Percentiles rank a stretch among this genome's conserved stretches.
These are phyloP conservation scores for Oemleria cerasiformis DNA, from an alignment of 306 rosid genomes.

Conservation along the genomic window DNA sequence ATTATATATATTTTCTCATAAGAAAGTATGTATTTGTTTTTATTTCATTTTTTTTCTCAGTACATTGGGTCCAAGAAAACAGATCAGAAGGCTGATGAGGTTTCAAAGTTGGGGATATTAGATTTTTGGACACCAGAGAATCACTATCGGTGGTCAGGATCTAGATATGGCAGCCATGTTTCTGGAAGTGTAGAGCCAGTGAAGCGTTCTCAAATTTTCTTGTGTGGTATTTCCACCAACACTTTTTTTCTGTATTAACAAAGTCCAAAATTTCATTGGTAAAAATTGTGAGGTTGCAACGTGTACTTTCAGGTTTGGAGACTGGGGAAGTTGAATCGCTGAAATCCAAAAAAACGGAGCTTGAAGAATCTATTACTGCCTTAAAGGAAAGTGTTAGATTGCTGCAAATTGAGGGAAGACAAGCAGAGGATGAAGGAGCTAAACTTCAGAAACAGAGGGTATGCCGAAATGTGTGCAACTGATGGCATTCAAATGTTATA, in stretches of 20 bases:
- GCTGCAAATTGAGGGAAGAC: constrained; percentile 52
- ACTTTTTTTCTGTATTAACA: constrained; percentile 4
- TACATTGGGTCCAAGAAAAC: constrained; percentile 76
- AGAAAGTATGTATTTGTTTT: background rate
- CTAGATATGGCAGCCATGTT: constrained; percentile 85
- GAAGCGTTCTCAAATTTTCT: constrained; percentile 45
- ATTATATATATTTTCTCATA: background rate
- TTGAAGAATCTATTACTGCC: constrained; percentile 46
- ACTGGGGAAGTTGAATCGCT: constrained; percentile 66
- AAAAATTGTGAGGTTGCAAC: constrained; percentile 5
- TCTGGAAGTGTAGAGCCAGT: constrained; percentile 69
- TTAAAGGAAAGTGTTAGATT: constrained; percentile 46
- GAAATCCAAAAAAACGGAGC: constrained; percentile 50
- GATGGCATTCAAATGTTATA: constrained; percentile 6
- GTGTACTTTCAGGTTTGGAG: constrained; percentile 49
- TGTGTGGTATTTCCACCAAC: constrained; percentile 50
- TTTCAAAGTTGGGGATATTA: constrained; percentile 53
- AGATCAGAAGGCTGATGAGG: constrained; percentile 72
- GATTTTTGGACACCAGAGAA: constrained; percentile 92
- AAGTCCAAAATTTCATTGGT: background rate
- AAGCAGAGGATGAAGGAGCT: constrained; percentile 57
- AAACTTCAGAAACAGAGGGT: constrained; percentile 66
- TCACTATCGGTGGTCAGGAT: constrained; percentile 75
- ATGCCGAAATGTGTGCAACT: constrained; percentile 19
- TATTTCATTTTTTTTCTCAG: constrained; percentile 38